Evolutionary conservation across 371 early-diverging fungal species (phyloP), one percentile per base, ranked within the genome.

Genomic region (Apophysomyces variabilis): DNA sequence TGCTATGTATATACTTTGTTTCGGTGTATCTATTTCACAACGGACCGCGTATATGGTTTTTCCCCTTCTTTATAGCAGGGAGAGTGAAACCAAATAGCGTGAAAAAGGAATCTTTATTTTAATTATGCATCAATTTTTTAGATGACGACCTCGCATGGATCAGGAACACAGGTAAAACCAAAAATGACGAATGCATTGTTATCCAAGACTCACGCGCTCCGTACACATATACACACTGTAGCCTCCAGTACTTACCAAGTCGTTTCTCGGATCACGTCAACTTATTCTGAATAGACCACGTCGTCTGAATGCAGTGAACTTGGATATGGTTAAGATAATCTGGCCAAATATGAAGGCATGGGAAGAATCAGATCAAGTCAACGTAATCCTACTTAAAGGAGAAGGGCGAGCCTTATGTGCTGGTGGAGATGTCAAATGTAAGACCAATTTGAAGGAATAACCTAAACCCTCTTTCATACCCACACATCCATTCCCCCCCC

Each of bases 361-460:
- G 93, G 87, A 92, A 61, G 78, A 84, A 38, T 91, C 91, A 3
- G 90, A 93, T 56, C 75, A 61, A n/a, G 60, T 45, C 1, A 93
- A 94, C 69, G 87, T 93, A 37, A 90, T 96, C 63, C 78, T 96
- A 43, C 63, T 96, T 50, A 90, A 91, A 64, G 88, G 89, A 0
- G 80, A 78, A 38, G 92, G 89, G 43, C 78, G 84, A 62, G 96
- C 95, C 9, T 96, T 97, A 73, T 97, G 99, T 78, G 95, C 97
- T 21, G 98, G 99, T 26, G 99, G 98, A 11, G 98, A 99, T 79
- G 94, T 99, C 9, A 93, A 92, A 74, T 66, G 86, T 89, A 77
- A 37, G 57, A 43, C 12, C 57, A 35, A n/a, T 13, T 36, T 1
- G 61, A 57, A 47, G 58, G 57, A 13, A 45, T n/a, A 5, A 5